Evolutionary conservation across 176 grass and related monocot genomes (phyloP), one percentile per base, ranked within the genome.

Genomic region (Oropetium thomaeum): DNA sequence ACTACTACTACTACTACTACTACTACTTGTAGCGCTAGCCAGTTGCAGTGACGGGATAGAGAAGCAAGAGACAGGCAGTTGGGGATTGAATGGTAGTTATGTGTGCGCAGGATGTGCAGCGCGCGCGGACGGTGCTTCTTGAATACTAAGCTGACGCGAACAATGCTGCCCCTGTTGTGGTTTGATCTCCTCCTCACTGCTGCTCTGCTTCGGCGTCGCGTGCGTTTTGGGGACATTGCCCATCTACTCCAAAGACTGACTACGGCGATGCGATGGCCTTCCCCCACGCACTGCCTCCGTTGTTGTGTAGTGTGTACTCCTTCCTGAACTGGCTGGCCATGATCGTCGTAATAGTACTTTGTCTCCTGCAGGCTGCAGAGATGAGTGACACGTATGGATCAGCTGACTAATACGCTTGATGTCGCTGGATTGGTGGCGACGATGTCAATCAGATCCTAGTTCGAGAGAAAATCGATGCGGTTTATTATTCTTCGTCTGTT

Each of bases 21-120:
- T 62, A 83, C 28, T 72, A 38, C 32, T 33, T 6, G 28, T 29
- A 44, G 25, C 20, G 26, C 27, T 49, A 22, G 17, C 28, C 11
- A 10, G 28, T 53, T 3, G 20, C 20, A 22, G 20, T 0, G 49
- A 31, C 30, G 10, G 10, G 45, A 35, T n/a, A n/a, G n/a, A n/a
- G 59, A 53, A 48, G 68, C 66, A 73, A 73, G 77, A 43, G 72
- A 35, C 33, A 64, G 87, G 88, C 72, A 30, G 83, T 87, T 93
- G 81, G 87, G 87, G 90, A 82, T 88, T 90, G 93, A 97, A 97
- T 82, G 93, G 81, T 88, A 87, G 93, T 88, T 97, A 90, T 74
- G 73, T 33, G 29, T 29, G 26, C 44, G 76, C 37, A 19, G 44
- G 35, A 58, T 15, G 25, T 63, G 65, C 71, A 34, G 27, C 11